Percentiles rank a stretch among this genome's conserved stretches.
Conservation (phyloP, 2,329 filamentous ascomycete genomes). For the Bipolaris bicolor region DNA sequence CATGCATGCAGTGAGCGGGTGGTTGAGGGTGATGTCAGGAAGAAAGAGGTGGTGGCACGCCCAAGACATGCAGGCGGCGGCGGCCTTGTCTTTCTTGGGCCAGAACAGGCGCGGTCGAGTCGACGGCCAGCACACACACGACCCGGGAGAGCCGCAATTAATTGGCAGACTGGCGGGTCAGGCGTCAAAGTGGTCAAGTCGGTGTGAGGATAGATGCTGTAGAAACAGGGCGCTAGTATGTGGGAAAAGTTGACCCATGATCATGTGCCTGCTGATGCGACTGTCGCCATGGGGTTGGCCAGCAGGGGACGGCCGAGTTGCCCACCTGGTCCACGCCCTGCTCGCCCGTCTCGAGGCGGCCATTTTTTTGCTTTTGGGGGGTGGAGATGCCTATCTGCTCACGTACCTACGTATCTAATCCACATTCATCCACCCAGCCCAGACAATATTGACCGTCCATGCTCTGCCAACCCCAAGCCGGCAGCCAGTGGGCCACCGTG, state of each 20-base stretch:
- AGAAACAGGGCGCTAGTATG: conserved; percentile 10
- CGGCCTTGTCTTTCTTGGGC: conserved; percentile 7
- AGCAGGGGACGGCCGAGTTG: neutral
- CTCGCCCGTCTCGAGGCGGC: neutral
- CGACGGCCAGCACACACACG: conserved; percentile 11
- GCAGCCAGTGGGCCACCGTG: too few relatives aligned
- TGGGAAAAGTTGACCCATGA: conserved; percentile 1
- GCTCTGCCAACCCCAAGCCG: neutral
- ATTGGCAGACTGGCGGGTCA: conserved; percentile 10
- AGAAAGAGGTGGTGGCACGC: conserved; percentile 4
- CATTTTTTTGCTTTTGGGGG: neutral
- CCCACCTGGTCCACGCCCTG: neutral
- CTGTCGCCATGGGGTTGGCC: neutral
- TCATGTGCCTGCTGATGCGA: conserved; percentile 11
- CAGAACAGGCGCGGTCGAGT: conserved; percentile 4
- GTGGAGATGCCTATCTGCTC: too few relatives aligned
- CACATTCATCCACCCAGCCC: too few relatives aligned
- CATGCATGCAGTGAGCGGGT: conserved; percentile 31
- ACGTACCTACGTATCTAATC: too few relatives aligned
- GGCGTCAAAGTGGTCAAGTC: conserved; percentile 12
- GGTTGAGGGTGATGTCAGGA: conserved; percentile 32
- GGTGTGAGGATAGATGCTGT: conserved; percentile 5
- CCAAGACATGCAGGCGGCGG: conserved; percentile 27
- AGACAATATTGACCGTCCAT: neutral
- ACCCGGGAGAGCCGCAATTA: conserved; percentile 9